Evolutionary conservation across 2,329 filamentous ascomycete species (phyloP), one percentile per base, ranked within the genome.

Genomic region (Xylaria sp.): DNA sequence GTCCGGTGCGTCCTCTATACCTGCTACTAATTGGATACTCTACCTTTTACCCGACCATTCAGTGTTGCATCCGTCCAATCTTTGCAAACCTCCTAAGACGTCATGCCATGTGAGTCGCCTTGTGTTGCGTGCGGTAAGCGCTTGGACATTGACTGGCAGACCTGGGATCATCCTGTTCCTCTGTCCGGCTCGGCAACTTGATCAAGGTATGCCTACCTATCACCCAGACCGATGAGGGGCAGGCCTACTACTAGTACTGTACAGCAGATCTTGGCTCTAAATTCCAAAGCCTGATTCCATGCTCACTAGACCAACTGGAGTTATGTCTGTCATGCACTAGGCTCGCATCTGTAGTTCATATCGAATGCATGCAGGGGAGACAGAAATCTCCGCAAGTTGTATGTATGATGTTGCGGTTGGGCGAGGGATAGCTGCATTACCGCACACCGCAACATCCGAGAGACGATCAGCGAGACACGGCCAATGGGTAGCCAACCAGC

Each of bases 361-460:
- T 71, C 56, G 59, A 64, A 69, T 62, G 66, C 69, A 71, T 69
- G 66, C 69, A 69, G 63, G 66, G 64, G 60, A 69, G 67, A 54
- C 55, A 66, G 60, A 67, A 66, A 66, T 67, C 63, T 71, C 66
- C 69, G 66, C 67, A 2, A 36, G 33, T n/a, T 46, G 41, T 20
- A 46, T 69, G 64, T 10, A 20, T 18, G n/a, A 48, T 67, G 64
- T 64, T 51, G 64, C 57, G 55, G 46, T 64, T 66, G 59, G 65
- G 51, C 43, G 66, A 66, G 60, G 28, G 20, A 69, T 55, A 33
- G 67, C 64, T 67, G 64, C 67, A 69, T 69, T 69, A 69, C 55
- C 60, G 59, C 63, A 69, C 63, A 67, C 64, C 59, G 63, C 63
- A 69, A 66, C 59, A 63, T 66, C 39, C 43, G 55, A 46, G 52